phyloP scores from a whole-genome alignment of 495 filamentous ascomycete species.

The Clohesyomyces aquaticus region DNA sequence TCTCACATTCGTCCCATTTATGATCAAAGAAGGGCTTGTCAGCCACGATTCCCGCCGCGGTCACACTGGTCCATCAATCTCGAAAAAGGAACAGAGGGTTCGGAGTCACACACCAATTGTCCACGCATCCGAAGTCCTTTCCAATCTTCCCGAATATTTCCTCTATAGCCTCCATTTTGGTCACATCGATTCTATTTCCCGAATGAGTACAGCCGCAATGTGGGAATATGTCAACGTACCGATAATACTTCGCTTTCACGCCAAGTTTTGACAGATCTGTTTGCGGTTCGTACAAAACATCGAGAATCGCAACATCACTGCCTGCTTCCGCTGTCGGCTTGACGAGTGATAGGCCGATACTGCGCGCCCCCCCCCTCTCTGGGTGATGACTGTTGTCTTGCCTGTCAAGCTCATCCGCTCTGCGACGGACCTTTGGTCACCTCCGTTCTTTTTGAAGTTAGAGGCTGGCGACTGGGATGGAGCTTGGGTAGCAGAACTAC shows the following conservation, averaged over 20 bases:
- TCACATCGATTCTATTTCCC: constrained; percentile 16
- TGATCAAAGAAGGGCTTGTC: constrained; percentile 11
- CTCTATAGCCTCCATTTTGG: constrained; percentile 5
- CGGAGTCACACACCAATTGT: constrained; percentile 21
- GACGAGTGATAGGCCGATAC: constrained; percentile 33
- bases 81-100: no score
- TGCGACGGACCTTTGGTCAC: not conserved
- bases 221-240: not conserved
- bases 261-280: constrained; percentile 2
- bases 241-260: constrained; percentile 16
- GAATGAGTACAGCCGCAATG: not conserved
- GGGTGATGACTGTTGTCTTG: no score
- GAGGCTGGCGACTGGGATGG: not conserved
- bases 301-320: constrained; percentile 30
- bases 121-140: constrained; percentile 20
- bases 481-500: not conserved
- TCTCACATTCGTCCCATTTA: not conserved
- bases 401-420: not conserved
- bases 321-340: constrained; percentile 31
- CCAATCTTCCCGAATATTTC: constrained; percentile 6
- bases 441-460: not conserved
- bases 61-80: constrained; percentile 15
- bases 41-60: constrained; percentile 18
- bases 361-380: constrained; percentile 36
- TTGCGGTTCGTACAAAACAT: constrained; percentile 27